Evolutionary conservation across 2,329 filamentous ascomycete genomes (phyloP).

Genomic region (Alternaria panax): DNA sequence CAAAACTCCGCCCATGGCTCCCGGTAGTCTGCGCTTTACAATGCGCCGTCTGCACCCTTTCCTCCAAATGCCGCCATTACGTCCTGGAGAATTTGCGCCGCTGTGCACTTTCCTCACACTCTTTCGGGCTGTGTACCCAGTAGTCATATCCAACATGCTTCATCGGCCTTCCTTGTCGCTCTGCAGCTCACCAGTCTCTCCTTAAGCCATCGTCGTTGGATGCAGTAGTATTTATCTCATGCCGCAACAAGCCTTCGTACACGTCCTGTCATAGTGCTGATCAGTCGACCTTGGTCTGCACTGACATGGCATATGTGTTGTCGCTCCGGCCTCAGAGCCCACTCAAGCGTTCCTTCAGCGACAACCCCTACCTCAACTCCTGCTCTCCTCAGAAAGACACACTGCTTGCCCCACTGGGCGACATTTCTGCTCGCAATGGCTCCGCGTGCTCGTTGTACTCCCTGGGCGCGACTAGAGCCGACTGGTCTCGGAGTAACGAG

Average conservation of each 20-base stretch:
- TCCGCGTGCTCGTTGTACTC: slow-evolving; percentile 49
- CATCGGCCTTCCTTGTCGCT: slow-evolving; percentile 15
- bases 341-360: slow-evolving; percentile 53
- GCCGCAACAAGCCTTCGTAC: slow-evolving; percentile 33
- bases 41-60: slow-evolving; percentile 29
- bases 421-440: slow-evolving; percentile 41
- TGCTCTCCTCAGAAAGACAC: slow-evolving; percentile 43
- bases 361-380: slow-evolving; percentile 48
- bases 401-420: slow-evolving; percentile 33
- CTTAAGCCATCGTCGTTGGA: slow-evolving; percentile 38
- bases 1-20: slow-evolving; percentile 14
- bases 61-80: slow-evolving; percentile 14
- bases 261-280: slow-evolving; percentile 32
- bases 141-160: slow-evolving; percentile 20
- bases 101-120: slow-evolving; percentile 32
- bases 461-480: slow-evolving; percentile 31
- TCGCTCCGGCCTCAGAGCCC: slow-evolving; percentile 50
- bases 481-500: slow-evolving; percentile 39
- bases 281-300: slow-evolving; percentile 16
- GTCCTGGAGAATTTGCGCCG: slow-evolving; percentile 8
- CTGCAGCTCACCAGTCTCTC: slow-evolving; percentile 32
- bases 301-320: slow-evolving; percentile 51
- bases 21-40: slow-evolving; percentile 22
- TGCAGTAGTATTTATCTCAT: slow-evolving; percentile 51
- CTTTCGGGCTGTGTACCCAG: slow-evolving; percentile 23